Evolutionary conservation across 2,329 filamentous ascomycete species (phyloP).

Genomic region (Xylaria polymorpha): DNA sequence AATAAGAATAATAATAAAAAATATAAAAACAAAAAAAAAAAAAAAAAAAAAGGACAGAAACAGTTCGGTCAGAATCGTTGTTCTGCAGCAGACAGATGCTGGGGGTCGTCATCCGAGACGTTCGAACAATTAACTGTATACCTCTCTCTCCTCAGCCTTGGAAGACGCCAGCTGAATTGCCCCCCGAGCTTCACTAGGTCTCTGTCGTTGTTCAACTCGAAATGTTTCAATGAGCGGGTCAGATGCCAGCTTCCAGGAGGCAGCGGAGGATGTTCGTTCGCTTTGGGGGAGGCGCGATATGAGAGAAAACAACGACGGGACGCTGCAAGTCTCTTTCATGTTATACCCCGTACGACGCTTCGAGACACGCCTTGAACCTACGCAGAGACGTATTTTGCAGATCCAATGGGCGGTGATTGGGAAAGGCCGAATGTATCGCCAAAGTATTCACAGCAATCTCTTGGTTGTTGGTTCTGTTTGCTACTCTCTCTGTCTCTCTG

Average conservation of each 20-base stretch:
- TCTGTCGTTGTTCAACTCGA: slow-evolving; percentile 50
- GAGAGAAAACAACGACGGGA: slow-evolving; percentile 43
- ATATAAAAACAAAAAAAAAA: slow-evolving; percentile 4
- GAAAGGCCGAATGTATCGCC: slow-evolving; percentile 15
- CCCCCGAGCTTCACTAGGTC: slow-evolving; percentile 45
- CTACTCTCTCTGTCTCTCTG: slow-evolving; percentile 6
- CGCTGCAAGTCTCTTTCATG: slow-evolving; percentile 51
- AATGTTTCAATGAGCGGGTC: slow-evolving; percentile 50
- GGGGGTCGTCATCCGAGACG: slow-evolving; percentile 37
- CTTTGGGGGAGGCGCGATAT: slow-evolving; percentile 31
- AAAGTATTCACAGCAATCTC: slow-evolving; percentile 22
- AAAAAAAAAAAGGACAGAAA: not conserved
- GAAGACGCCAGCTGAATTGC: slow-evolving; percentile 45
- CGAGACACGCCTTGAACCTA: slow-evolving; percentile 42
- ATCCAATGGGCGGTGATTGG: slow-evolving; percentile 8
- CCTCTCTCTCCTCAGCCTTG: slow-evolving; percentile 40
- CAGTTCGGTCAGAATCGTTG: slow-evolving; percentile 8
- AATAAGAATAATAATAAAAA: slow-evolving; percentile 27
- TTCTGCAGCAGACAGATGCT: slow-evolving; percentile 27
- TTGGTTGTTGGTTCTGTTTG: slow-evolving; percentile 33
- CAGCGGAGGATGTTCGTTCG: slow-evolving; percentile 39
- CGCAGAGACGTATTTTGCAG: slow-evolving; percentile 32
- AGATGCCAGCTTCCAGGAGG: slow-evolving; percentile 48
- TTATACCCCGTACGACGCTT: slow-evolving; percentile 51
- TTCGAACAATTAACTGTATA: slow-evolving; percentile 40